Evolutionary conservation across 495 filamentous ascomycete genomes (phyloP).

Genomic region (Hypomontagnella submonticulosa): DNA sequence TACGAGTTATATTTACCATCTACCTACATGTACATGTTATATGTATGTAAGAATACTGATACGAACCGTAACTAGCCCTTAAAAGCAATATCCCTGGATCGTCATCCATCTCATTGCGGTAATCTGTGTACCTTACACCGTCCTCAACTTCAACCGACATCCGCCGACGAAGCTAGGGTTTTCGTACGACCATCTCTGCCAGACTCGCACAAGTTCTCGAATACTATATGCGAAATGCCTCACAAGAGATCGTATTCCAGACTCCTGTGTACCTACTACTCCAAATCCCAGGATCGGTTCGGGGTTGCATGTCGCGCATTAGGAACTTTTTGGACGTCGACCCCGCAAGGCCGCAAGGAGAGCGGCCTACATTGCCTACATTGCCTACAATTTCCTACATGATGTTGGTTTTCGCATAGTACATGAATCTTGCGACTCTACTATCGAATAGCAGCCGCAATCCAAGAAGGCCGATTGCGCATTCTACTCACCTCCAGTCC

Average conservation of each 20-base stretch:
- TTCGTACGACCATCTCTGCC: constrained; percentile 15
- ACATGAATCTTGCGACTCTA: constrained; percentile 15
- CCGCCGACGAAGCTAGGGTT: constrained; percentile 15
- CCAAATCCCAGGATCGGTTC: constrained; percentile 37
- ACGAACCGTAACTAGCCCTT: not conserved
- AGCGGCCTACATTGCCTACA: constrained; percentile 24
- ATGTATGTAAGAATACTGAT: not conserved
- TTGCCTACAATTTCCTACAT: not conserved
- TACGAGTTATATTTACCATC: too few relatives aligned
- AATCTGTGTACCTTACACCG: not conserved
- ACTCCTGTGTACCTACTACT: constrained; percentile 24
- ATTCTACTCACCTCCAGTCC: constrained; percentile 43
- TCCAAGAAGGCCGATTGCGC: constrained; percentile 40
- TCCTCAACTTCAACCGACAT: constrained; percentile 17
- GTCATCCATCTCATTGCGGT: not conserved
- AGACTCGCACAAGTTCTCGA: constrained; percentile 25
- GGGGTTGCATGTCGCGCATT: constrained; percentile 44
- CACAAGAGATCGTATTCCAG: constrained; percentile 35
- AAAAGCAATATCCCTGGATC: not conserved
- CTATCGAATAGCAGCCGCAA: constrained; percentile 34
- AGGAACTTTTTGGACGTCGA: constrained; percentile 40
- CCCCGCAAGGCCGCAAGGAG: constrained; percentile 34
- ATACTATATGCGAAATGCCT: constrained; percentile 44
- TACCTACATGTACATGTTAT: too few relatives aligned
- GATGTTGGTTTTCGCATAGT: not conserved